Conservation (phyloP, 306 rosid genomes). For the Erythrophleum fordii region DNA sequence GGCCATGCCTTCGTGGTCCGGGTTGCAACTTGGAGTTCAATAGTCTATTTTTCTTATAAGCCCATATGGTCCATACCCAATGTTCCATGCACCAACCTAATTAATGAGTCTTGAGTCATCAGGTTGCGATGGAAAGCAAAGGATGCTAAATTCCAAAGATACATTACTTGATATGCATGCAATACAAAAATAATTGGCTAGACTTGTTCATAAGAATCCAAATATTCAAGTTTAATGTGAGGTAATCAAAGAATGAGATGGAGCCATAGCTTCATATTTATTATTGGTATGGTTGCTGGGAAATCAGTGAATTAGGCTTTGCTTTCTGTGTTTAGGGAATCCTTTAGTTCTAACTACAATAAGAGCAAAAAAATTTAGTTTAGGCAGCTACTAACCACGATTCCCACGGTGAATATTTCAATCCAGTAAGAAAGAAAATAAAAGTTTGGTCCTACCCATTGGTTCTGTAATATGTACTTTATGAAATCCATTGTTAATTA, state of each 20-base stretch:
- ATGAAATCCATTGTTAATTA: too few species aligned
- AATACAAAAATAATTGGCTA: not conserved
- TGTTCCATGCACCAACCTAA: not conserved
- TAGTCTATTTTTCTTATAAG: not conserved
- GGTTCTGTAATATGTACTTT: too few species aligned
- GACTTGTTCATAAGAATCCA: slow-evolving; percentile 31
- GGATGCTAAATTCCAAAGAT: slow-evolving; percentile 28
- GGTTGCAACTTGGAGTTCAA: slow-evolving; percentile 11
- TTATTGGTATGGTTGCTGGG: not conserved
- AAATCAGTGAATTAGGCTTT: too few species aligned
- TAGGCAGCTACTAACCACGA: too few species aligned
- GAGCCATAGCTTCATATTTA: not conserved
- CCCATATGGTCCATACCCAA: slow-evolving; percentile 18
- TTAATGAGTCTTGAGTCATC: not conserved
- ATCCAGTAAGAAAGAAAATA: too few species aligned
- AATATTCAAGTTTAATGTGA: slow-evolving; percentile 43
- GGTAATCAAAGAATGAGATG: not conserved
- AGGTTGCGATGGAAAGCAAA: slow-evolving; percentile 13
- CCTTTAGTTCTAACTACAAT: too few species aligned
- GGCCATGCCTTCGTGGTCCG: slow-evolving; percentile 32
- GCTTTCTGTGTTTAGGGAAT: too few species aligned
- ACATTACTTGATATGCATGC: slow-evolving; percentile 9
- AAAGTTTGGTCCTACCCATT: too few species aligned
- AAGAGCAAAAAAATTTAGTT: too few species aligned
- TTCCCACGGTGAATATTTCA: too few species aligned